Conservation (phyloP, 1,284 basidiomycete species). For the Boletellus sp. region DNA sequence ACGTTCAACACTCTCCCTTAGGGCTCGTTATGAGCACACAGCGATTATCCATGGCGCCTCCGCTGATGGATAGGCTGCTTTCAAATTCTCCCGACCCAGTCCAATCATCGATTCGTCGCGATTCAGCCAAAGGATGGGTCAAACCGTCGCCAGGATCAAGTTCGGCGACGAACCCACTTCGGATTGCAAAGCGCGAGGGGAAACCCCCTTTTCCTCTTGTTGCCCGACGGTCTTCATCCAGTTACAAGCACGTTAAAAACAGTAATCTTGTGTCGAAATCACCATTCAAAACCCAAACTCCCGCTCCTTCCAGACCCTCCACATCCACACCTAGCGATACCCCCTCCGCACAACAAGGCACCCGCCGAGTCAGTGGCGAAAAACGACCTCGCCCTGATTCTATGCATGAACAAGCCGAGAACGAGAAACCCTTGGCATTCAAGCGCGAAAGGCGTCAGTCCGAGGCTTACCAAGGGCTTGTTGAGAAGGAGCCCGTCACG, state of each 20-base stretch:
- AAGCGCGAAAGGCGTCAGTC: slow-evolving; percentile 77
- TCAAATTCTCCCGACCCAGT: slow-evolving; percentile 63
- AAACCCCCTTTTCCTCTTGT: slow-evolving; percentile 43
- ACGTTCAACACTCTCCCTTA: neutral
- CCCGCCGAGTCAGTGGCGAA: slow-evolving; percentile 66
- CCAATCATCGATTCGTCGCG: slow-evolving; percentile 57
- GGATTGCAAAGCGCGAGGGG: slow-evolving; percentile 66
- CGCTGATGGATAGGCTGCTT: slow-evolving; percentile 47
- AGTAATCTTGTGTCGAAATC: slow-evolving; percentile 87
- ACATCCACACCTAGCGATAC: slow-evolving; percentile 15
- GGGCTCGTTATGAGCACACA: slow-evolving; percentile 30
- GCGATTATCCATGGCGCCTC: slow-evolving; percentile 11
- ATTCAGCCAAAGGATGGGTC: slow-evolving; percentile 55
- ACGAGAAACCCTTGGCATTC: slow-evolving; percentile 64
- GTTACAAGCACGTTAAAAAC: slow-evolving; percentile 77
- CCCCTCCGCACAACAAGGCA: slow-evolving; percentile 21
- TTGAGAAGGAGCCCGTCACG: slow-evolving; percentile 75
- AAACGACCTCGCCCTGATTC: slow-evolving; percentile 67
- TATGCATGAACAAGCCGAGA: slow-evolving; percentile 64
- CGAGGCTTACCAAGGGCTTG: slow-evolving; percentile 69
- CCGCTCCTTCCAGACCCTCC: slow-evolving; percentile 44
- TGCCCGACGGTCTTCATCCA: slow-evolving; percentile 74
- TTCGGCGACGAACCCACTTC: slow-evolving; percentile 57
- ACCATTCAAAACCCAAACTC: slow-evolving; percentile 75
- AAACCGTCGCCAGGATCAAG: slow-evolving; percentile 38